These are phyloP conservation scores for Typha latifolia DNA, from an alignment of 176 grass and related monocot genomes.

Conservation along the genomic window DNA sequence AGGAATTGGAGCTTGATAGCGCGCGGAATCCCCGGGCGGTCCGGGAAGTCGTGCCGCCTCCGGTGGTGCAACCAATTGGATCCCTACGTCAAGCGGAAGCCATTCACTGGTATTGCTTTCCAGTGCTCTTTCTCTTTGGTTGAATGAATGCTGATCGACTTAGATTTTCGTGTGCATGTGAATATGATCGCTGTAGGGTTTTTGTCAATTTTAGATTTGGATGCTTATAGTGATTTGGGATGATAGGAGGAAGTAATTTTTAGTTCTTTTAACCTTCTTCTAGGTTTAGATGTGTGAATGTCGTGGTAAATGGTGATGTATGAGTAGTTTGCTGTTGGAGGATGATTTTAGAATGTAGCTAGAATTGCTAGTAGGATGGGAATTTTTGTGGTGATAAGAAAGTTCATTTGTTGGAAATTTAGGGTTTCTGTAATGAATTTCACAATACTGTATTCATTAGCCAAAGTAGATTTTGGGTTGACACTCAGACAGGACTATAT, in stretches of 20 bases:
- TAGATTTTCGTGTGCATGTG: neutral
- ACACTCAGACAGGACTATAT: too few relatives aligned
- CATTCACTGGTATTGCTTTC: conserved; percentile 72
- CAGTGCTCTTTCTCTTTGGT: neutral
- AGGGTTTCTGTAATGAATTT: neutral
- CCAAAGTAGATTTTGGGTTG: too few relatives aligned
- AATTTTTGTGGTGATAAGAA: neutral
- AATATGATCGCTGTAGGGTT: conserved; percentile 9
- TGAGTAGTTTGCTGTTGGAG: neutral
- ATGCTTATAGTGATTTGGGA: neutral
- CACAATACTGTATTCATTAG: neutral
- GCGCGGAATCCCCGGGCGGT: conserved; percentile 65
- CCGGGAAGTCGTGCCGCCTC: conserved; percentile 93
- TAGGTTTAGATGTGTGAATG: neutral
- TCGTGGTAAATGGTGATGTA: neutral
- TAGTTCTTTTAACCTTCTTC: neutral
- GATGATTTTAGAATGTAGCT: neutral
- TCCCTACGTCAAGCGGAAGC: conserved; percentile 91
- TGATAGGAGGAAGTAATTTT: neutral
- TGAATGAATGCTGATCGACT: too few relatives aligned
- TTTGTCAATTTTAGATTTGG: conserved; percentile 16
- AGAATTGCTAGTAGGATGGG: neutral
- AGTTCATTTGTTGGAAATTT: neutral
- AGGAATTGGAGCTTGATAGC: conserved; percentile 89
- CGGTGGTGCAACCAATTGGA: conserved; percentile 99